Conservation (phyloP, 805 yeast genomes). For the Helenozyma rhizophorensis region DNA sequence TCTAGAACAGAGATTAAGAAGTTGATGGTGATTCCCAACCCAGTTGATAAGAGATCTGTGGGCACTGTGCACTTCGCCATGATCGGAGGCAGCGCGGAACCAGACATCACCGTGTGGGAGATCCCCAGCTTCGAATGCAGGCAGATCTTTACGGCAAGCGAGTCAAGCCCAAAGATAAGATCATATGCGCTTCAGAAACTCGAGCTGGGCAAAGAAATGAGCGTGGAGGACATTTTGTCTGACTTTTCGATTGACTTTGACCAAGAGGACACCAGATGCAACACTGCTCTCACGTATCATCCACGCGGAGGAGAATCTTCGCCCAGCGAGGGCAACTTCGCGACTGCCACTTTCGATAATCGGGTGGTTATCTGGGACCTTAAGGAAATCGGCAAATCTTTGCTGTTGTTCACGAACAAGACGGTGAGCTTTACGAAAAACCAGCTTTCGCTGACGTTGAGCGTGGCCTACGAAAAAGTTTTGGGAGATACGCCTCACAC, state of each 20-base stretch:
- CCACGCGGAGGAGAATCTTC: neutral
- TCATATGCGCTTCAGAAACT: conserved; percentile 22
- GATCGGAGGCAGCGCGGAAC: conserved; percentile 60
- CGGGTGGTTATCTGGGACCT: conserved; percentile 28
- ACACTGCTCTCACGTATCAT: conserved; percentile 5
- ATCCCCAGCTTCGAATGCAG: conserved; percentile 59
- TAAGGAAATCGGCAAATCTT: conserved; percentile 8
- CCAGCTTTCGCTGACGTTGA: conserved; percentile 10
- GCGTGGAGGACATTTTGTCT: conserved; percentile 17
- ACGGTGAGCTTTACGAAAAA: conserved; percentile 8
- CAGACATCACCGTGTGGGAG: conserved; percentile 72
- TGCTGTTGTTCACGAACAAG: conserved; percentile 2
- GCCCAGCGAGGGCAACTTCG: conserved; percentile 11
- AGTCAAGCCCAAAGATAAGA: conserved; percentile 17
- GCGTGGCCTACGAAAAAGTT: conserved; percentile 13
- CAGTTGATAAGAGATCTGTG: neutral
- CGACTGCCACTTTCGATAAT: conserved; percentile 24
- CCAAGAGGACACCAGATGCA: conserved; percentile 2
- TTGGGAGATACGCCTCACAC: neutral
- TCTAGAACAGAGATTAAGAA: conserved; percentile 41
- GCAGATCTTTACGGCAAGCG: conserved; percentile 22
- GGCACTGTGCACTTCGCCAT: conserved; percentile 35
- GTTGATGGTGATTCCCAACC: conserved; percentile 41
- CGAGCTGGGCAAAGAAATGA: conserved; percentile 8
- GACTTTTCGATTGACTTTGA: conserved; percentile 18